These are phyloP conservation scores for Acer saccharum DNA, from an alignment of 345 rosid genomes.

Conservation along the genomic window DNA sequence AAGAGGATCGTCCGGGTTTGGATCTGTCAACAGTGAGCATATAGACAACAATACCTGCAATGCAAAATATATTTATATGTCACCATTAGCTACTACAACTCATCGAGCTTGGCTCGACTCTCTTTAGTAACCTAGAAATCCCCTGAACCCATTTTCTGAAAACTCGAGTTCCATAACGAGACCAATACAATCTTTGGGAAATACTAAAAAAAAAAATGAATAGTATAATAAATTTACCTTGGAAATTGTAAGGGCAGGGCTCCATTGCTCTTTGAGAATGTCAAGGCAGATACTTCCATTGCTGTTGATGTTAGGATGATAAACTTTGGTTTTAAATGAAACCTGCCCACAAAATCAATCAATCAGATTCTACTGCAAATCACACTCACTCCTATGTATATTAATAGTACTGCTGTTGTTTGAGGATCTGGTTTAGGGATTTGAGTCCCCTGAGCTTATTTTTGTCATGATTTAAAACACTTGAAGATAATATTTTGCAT, in stretches of 20 bases:
- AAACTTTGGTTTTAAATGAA: neutral
- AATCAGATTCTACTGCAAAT: neutral
- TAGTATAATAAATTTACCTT: neutral
- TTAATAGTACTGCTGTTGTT: no score
- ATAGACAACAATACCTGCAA: slow-evolving; percentile 5
- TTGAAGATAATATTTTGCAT: no score
- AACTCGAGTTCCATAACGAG: neutral
- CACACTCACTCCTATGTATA: neutral
- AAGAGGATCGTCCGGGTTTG: slow-evolving; percentile 6
- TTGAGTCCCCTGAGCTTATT: no score
- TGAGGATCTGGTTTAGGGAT: no score
- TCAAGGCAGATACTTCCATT: neutral
- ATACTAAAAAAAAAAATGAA: no score
- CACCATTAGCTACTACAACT: neutral
- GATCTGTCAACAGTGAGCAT: slow-evolving; percentile 4
- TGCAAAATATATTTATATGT: no score
- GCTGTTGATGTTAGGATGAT: neutral
- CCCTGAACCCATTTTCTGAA: neutral
- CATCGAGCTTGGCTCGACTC: neutral
- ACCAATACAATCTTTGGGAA: no score
- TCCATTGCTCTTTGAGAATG: slow-evolving; percentile 13
- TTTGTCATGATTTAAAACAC: no score
- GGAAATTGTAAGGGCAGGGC: slow-evolving; percentile 2
- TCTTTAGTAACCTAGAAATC: neutral
- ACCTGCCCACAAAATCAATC: slow-evolving; percentile 2